Evolutionary conservation across 306 rosid genomes (phyloP).

Genomic region (Quercus agrifolia): DNA sequence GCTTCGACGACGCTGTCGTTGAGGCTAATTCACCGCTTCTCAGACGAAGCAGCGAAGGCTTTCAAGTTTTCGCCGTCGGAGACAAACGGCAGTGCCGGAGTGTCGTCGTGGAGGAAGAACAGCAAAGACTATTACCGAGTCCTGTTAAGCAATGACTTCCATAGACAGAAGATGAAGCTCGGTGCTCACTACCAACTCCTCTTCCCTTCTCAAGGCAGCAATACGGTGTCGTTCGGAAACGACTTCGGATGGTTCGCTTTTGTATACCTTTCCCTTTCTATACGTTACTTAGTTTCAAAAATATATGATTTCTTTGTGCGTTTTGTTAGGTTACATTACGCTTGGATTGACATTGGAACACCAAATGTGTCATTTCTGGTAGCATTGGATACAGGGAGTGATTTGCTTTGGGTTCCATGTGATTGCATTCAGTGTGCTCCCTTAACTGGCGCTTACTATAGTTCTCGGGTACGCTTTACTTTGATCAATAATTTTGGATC

Average conservation of each 20-base stretch:
- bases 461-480: conserved; percentile 56
- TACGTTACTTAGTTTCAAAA: too few species aligned
- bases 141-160: conserved; percentile 58
- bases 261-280: too few species aligned
- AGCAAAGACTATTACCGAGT: conserved; percentile 45
- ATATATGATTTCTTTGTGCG: not conserved
- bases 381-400: conserved; percentile 92
- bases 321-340: conserved; percentile 74
- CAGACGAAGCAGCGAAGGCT: conserved; percentile 49
- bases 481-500: not conserved
- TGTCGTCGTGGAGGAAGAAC: conserved; percentile 25
- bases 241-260: conserved; percentile 79
- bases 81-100: conserved; percentile 17
- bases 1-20: conserved; percentile 40
- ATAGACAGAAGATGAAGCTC: conserved; percentile 56
- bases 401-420: conserved; percentile 95
- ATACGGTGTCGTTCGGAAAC: conserved; percentile 73
- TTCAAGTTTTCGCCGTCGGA: conserved; percentile 22
- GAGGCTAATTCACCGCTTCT: conserved; percentile 73
- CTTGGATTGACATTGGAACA: conserved; percentile 91
- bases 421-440: conserved; percentile 93
- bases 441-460: conserved; percentile 60
- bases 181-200: conserved; percentile 56
- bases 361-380: conserved; percentile 91
- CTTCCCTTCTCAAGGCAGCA: conserved; percentile 70